Percentiles rank a stretch among this genome's conserved stretches.
Conservation (phyloP, 2,329 filamentous ascomycete species). For the Hypoxylon sp. region DNA sequence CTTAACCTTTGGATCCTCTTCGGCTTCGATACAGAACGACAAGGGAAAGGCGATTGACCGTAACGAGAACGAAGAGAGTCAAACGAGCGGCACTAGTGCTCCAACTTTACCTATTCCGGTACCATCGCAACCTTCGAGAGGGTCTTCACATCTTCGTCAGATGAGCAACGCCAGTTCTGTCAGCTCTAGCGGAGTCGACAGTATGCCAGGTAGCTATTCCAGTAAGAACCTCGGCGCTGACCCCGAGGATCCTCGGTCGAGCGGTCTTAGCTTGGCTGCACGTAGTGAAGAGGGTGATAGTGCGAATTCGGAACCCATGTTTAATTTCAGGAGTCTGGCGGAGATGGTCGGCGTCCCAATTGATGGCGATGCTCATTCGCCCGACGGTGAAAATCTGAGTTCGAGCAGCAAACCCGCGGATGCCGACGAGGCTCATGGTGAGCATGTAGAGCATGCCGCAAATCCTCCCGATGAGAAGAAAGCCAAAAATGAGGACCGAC, state of each 20-base stretch:
- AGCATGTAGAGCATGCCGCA: constrained; percentile 56
- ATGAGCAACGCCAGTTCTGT: constrained; percentile 90
- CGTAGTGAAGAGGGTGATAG: constrained; percentile 66
- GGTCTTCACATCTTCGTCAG: constrained; percentile 81
- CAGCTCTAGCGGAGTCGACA: constrained; percentile 82
- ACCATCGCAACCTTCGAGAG: constrained; percentile 66
- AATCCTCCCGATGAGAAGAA: constrained; percentile 31
- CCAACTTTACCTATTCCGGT: constrained; percentile 62
- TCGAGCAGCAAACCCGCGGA: constrained; percentile 57
- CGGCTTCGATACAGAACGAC: constrained; percentile 58
- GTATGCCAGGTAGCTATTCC: constrained; percentile 68
- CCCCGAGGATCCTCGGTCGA: constrained; percentile 66
- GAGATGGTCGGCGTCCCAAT: constrained; percentile 82
- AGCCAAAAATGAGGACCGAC: constrained; percentile 30
- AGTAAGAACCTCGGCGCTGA: constrained; percentile 59
- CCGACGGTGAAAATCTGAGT: constrained; percentile 12
- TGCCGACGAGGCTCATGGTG: constrained; percentile 49
- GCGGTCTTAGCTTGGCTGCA: constrained; percentile 66
- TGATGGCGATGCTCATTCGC: constrained; percentile 58
- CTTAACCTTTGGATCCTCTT: constrained; percentile 51
- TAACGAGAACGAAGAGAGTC: constrained; percentile 44
- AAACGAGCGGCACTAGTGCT: constrained; percentile 54
- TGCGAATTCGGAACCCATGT: constrained; percentile 79
- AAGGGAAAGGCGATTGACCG: constrained; percentile 82
- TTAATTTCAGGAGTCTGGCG: constrained; percentile 90